Evolutionary conservation across 192 early-diverging fungal genomes (phyloP).

Genomic region (Pilaira anomala): DNA sequence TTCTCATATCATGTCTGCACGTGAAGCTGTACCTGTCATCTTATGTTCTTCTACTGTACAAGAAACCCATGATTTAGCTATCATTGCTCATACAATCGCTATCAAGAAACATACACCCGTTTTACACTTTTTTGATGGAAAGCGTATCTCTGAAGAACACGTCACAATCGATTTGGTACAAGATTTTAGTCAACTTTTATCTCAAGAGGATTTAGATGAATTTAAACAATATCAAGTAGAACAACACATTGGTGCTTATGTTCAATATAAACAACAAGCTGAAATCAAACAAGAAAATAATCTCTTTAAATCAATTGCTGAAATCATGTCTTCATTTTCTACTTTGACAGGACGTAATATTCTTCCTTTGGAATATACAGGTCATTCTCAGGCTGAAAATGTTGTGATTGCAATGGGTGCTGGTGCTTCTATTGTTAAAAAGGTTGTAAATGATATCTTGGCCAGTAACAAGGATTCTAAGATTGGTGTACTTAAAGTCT

Average conservation of each 20-base stretch:
- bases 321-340: constrained; percentile 52
- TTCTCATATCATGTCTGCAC: constrained; percentile 67
- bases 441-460: constrained; percentile 30
- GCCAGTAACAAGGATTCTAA: constrained; percentile 29
- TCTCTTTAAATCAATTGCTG: constrained; percentile 40
- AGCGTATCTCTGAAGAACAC: constrained; percentile 35
- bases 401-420: constrained; percentile 80
- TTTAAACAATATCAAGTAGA: constrained; percentile 23
- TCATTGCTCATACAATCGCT: constrained; percentile 75
- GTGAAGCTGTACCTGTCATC: constrained; percentile 75
- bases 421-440: constrained; percentile 47
- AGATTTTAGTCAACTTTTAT: constrained; percentile 30
- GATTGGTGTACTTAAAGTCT: constrained; percentile 72
- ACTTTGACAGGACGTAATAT: constrained; percentile 58
- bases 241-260: constrained; percentile 14
- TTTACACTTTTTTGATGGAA: constrained; percentile 60
- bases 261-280: constrained; percentile 23
- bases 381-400: constrained; percentile 60
- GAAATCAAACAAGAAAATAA: background rate
- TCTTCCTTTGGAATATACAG: constrained; percentile 64
- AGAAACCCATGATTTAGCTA: constrained; percentile 77
- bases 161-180: constrained; percentile 35
- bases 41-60: constrained; percentile 74
- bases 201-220: constrained; percentile 42
- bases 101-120: constrained; percentile 52